Evolutionary conservation across 352 stramenopile genomes (phyloP).

Genomic region (Phytopythium delawarense): DNA sequence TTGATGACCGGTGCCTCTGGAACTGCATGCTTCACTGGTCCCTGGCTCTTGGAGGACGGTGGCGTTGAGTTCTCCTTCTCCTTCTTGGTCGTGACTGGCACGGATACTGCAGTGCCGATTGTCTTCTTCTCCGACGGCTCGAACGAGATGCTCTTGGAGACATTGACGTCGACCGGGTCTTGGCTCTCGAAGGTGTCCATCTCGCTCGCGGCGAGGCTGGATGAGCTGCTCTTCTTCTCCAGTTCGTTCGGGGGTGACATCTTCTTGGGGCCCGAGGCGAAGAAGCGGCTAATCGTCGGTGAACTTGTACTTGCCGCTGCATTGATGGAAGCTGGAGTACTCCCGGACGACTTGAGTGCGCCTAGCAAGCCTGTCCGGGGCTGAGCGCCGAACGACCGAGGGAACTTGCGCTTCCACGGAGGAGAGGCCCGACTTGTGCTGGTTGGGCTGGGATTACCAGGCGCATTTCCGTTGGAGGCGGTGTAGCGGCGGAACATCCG

Average conservation of each 20-base stretch:
- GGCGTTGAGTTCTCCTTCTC: conserved; percentile 46
- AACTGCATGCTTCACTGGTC: background rate
- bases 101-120: background rate
- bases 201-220: background rate
- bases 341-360: background rate
- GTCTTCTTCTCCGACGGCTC: conserved; percentile 36
- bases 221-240: conserved; percentile 22
- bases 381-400: conserved; percentile 15
- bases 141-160: conserved; percentile 49
- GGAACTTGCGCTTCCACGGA: conserved; percentile 20
- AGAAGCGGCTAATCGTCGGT: conserved; percentile 41
- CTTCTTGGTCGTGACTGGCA: background rate
- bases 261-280: conserved; percentile 20
- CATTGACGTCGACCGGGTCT: conserved; percentile 37
- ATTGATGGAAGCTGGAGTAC: background rate
- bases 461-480: conserved; percentile 7
- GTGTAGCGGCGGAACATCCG: conserved; percentile 1
- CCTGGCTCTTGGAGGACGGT: conserved; percentile 7
- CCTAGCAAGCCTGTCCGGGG: background rate
- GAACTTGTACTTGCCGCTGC: conserved; percentile 6
- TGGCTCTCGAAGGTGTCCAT: conserved; percentile 39
- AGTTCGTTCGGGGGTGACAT: conserved; percentile 24
- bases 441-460: background rate
- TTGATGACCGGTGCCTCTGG: conserved; percentile 12
- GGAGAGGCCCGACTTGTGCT: background rate